A percentile compares a stretch with the other conserved stretches of the same genome.
Conservation (phyloP, 176 grass and related monocot species). For the sorghum (Sorghum bicolor) region DNA sequence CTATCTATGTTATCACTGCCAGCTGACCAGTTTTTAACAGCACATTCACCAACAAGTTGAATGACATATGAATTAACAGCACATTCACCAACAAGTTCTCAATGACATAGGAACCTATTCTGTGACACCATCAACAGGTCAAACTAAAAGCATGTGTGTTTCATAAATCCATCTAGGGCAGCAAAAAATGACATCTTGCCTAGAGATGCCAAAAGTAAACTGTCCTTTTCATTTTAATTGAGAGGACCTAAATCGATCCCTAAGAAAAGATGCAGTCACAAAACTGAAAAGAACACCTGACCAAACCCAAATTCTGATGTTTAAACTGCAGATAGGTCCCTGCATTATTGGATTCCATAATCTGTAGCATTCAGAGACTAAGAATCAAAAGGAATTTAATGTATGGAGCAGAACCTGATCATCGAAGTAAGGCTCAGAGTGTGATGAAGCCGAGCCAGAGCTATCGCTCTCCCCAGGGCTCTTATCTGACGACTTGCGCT, state of each 20-base stretch:
- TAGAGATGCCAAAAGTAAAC: constrained; percentile 15
- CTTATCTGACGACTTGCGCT: constrained; percentile 49
- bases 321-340: neutral
- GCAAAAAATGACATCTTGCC: constrained; percentile 15
- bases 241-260: neutral
- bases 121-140: neutral
- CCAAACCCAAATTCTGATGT: constrained; percentile 3
- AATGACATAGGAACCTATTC: neutral
- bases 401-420: constrained; percentile 52
- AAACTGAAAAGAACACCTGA: constrained; percentile 29
- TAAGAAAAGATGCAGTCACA: neutral
- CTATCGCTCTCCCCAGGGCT: constrained; percentile 45
- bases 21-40: neutral
- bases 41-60: neutral
- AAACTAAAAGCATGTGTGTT: constrained; percentile 8
- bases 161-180: constrained; percentile 10
- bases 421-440: constrained; percentile 13
- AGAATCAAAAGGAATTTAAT: neutral
- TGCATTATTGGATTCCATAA: neutral
- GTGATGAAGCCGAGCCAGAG: constrained; percentile 32
- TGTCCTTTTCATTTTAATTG: neutral
- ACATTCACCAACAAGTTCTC: neutral
- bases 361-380: neutral
- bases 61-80: neutral
- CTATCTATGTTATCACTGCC: neutral